A percentile compares a stretch with the other conserved stretches of the same genome.
Conservation (phyloP, 1,139 yeast genomes). For the Blastobotrys capitulatus region DNA sequence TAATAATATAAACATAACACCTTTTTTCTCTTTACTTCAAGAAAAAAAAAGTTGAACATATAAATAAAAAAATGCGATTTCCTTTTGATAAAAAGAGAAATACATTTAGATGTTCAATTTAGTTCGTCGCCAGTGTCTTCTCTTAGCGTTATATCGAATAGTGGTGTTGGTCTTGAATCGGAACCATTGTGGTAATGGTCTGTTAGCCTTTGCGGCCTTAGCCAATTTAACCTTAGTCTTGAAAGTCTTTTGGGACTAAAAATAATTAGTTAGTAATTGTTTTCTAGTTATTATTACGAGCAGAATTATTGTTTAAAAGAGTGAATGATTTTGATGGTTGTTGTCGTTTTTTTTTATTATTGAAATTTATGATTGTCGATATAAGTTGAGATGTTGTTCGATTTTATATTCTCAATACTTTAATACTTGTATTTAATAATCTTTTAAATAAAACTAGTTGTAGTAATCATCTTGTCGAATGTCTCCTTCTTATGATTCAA, state of each 20-base stretch:
- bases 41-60: background rate
- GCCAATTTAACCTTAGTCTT: constrained; percentile 98
- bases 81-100: background rate
- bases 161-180: constrained; percentile 98
- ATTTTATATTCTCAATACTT: too few species aligned
- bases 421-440: too few species aligned
- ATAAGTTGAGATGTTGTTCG: too few species aligned
- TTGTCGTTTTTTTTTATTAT: too few species aligned
- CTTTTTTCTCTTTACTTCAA: too few species aligned
- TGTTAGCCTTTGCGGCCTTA: constrained; percentile 98
- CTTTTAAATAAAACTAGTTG: too few species aligned
- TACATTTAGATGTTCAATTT: constrained; percentile 84
- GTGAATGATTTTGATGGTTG: too few species aligned
- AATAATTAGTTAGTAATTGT: background rate
- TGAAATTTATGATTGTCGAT: too few species aligned
- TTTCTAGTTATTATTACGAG: background rate
- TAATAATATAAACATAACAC: background rate
- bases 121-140: constrained; percentile 99
- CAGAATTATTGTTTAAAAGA: too few species aligned
- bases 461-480: too few species aligned
- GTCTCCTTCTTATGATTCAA: too few species aligned
- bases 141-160: constrained; percentile 98
- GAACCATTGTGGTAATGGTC: constrained; percentile 99
- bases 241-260: constrained; percentile 88
- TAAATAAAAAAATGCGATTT: too few species aligned